phyloP scores from a whole-genome alignment of 768 basidiomycete genomes.

The Boletus rufocinnamomeus region DNA sequence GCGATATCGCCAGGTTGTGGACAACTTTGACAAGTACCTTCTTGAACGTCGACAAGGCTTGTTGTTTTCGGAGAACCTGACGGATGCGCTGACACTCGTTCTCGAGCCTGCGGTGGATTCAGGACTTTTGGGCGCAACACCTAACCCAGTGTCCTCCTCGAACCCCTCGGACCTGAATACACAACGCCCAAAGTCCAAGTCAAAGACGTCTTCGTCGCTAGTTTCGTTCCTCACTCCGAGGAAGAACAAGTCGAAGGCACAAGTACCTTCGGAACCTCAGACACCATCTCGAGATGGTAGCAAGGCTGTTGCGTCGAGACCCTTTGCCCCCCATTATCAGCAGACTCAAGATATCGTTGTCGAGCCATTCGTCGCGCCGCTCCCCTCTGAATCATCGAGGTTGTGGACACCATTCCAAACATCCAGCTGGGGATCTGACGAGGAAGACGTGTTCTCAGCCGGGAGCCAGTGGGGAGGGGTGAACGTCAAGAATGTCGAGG shows the following conservation, averaged over 20 bases:
- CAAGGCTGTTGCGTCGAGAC: conserved; percentile 61
- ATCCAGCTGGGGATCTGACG: conserved; percentile 54
- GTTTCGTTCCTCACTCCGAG: conserved; percentile 81
- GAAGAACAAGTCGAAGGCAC: conserved; percentile 53
- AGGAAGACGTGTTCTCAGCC: conserved; percentile 71
- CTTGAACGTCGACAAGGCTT: conserved; percentile 86
- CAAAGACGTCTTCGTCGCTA: conserved; percentile 60
- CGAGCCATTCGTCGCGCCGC: conserved; percentile 65
- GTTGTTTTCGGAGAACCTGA: conserved; percentile 88
- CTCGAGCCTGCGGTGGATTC: conserved; percentile 62
- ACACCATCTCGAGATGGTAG: conserved; percentile 45
- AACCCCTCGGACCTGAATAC: conserved; percentile 35
- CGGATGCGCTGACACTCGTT: conserved; percentile 78
- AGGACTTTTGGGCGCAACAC: conserved; percentile 17
- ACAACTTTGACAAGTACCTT: conserved; percentile 82
- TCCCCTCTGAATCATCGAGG: conserved; percentile 49
- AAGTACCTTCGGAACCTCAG: conserved; percentile 40
- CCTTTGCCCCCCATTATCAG: conserved; percentile 85
- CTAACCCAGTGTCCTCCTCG: conserved; percentile 30
- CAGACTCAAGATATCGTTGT: conserved; percentile 70
- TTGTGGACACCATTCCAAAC: conserved; percentile 64
- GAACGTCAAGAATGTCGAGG: conserved; percentile 22
- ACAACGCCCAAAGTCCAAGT: conserved; percentile 48
- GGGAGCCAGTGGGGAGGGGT: conserved; percentile 46
- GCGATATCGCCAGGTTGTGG: conserved; percentile 70